These are phyloP conservation scores for Verticillium tricorpus DNA, from an alignment of 2,329 filamentous ascomycete species.

Conservation along the genomic window DNA sequence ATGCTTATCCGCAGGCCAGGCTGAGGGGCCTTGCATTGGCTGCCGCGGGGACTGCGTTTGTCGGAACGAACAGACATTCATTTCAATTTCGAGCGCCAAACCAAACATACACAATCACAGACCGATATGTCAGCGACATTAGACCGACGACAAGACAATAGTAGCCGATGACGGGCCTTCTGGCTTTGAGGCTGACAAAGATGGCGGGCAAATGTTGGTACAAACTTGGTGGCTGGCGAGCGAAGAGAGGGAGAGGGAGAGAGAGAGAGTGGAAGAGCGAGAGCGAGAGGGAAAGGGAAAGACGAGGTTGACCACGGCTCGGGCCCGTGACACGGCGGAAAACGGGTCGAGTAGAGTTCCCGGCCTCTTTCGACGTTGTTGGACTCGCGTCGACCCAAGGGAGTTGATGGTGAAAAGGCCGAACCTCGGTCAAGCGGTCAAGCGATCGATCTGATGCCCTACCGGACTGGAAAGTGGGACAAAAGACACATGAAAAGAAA, in stretches of 20 bases:
- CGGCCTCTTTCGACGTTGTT: neutral
- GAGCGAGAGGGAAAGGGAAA: too few species aligned
- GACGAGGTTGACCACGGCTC: neutral
- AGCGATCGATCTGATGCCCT: neutral
- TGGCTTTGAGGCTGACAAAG: neutral
- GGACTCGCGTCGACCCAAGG: neutral
- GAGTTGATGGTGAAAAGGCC: neutral
- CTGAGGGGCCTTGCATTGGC: slow-evolving; percentile 5
- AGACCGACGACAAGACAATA: neutral
- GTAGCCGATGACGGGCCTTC: neutral
- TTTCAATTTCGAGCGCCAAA: neutral
- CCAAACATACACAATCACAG: neutral
- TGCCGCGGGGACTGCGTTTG: slow-evolving; percentile 3
- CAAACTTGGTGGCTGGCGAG: neutral
- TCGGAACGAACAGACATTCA: neutral
- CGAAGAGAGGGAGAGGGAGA: neutral
- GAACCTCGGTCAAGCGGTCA: neutral
- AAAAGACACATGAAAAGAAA: neutral
- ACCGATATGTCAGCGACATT: neutral
- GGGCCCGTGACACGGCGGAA: neutral
- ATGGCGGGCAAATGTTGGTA: neutral
- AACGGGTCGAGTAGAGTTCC: slow-evolving; percentile 1
- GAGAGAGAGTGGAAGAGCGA: neutral
- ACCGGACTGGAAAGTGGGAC: neutral
- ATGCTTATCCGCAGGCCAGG: slow-evolving; percentile 2